These are phyloP conservation scores for Pythium periplocum DNA, from an alignment of 352 stramenopile species.

Conservation along the genomic window DNA sequence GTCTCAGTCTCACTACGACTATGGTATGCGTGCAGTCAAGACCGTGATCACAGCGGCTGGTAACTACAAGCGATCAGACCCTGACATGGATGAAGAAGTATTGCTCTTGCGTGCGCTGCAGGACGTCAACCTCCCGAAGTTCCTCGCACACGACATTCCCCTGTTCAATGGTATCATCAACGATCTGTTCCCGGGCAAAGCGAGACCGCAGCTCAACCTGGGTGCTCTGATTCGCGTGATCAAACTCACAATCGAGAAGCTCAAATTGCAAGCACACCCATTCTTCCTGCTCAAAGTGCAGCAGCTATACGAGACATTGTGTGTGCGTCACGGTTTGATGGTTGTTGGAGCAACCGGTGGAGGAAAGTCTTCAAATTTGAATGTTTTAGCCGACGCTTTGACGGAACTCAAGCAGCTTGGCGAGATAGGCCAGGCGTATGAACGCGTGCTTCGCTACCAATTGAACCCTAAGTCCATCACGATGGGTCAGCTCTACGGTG, in stretches of 20 bases:
- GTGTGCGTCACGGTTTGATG: slow-evolving; percentile 93
- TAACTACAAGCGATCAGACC: slow-evolving; percentile 92
- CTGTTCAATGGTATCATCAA: slow-evolving; percentile 94
- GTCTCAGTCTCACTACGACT: slow-evolving; percentile 95
- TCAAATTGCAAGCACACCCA: slow-evolving; percentile 80
- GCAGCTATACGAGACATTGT: slow-evolving; percentile 94
- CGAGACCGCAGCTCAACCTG: slow-evolving; percentile 87
- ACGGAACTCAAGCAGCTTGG: slow-evolving; percentile 80
- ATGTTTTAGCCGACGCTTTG: slow-evolving; percentile 83
- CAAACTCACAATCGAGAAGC: slow-evolving; percentile 83
- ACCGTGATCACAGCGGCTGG: slow-evolving; percentile 93
- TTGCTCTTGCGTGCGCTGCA: slow-evolving; percentile 90
- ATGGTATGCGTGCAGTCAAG: slow-evolving; percentile 95
- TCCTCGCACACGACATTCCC: slow-evolving; percentile 92
- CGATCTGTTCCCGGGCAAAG: slow-evolving; percentile 92
- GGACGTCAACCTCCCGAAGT: slow-evolving; percentile 95
- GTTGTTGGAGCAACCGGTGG: slow-evolving; percentile 92
- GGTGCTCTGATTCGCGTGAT: slow-evolving; percentile 80
- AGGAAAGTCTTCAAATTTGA: slow-evolving; percentile 88
- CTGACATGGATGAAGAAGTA: slow-evolving; percentile 92
- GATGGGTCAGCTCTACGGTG: slow-evolving; percentile 94
- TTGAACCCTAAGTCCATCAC: slow-evolving; percentile 95
- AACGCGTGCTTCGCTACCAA: slow-evolving; percentile 83
- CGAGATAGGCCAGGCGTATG: slow-evolving; percentile 74
- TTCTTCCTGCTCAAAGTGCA: slow-evolving; percentile 93